Percentiles rank a stretch among this genome's conserved stretches.
phyloP scores from a whole-genome alignment of 768 basidiomycete species.

The Tephrocybe sp. region DNA sequence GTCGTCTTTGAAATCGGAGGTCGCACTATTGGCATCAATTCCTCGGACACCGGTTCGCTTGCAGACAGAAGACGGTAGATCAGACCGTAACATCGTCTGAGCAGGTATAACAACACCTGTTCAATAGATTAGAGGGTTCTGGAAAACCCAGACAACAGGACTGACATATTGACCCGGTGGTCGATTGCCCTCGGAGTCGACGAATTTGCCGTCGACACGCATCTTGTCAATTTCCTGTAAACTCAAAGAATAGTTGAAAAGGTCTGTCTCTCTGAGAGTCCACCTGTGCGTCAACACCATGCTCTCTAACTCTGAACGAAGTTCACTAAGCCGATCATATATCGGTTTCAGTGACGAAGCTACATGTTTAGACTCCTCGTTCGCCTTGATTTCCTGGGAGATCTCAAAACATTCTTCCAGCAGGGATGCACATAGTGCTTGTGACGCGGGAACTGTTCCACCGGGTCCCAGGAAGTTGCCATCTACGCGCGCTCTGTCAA shows the following conservation, averaged over 20 bases:
- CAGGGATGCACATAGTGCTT: constrained; percentile 88
- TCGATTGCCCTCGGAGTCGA: constrained; percentile 89
- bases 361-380: constrained; percentile 88
- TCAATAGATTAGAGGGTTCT: neutral
- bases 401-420: constrained; percentile 98
- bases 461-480: constrained; percentile 94
- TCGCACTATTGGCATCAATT: constrained; percentile 92
- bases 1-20: neutral
- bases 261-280: constrained; percentile 92
- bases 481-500: constrained; percentile 81
- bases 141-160: neutral
- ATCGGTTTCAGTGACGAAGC: constrained; percentile 86
- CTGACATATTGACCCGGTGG: constrained; percentile 94
- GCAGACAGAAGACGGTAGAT: constrained; percentile 93
- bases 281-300: constrained; percentile 94
- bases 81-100: constrained; percentile 93
- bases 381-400: constrained; percentile 90
- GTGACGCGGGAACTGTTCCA: constrained; percentile 86
- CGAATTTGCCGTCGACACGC: constrained; percentile 96
- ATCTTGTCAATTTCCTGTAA: constrained; percentile 96
- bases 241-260: constrained; percentile 92
- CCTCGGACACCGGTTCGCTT: constrained; percentile 96
- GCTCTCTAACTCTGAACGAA: constrained; percentile 87
- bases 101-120: constrained; percentile 89
- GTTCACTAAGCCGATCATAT: constrained; percentile 85